These are phyloP conservation scores for Zanthoxylum bungeanum DNA, from an alignment of 345 rosid genomes.

Conservation along the genomic window DNA sequence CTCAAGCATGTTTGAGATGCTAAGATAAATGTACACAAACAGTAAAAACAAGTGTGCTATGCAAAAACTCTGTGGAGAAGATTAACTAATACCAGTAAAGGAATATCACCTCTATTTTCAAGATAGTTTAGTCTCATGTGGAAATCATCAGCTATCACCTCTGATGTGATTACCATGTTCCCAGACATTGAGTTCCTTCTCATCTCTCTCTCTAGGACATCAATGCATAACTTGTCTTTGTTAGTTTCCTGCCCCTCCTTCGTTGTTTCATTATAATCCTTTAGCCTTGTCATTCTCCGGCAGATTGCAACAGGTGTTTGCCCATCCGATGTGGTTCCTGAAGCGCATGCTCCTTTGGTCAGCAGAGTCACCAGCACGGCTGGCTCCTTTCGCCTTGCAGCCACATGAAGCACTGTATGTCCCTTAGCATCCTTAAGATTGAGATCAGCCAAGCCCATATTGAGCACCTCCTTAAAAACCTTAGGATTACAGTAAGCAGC, in stretches of 20 bases:
- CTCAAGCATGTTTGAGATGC: background rate
- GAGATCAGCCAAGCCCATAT: conserved; percentile 28
- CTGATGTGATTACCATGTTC: conserved; percentile 3
- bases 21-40: background rate
- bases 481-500: conserved; percentile 46
- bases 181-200: conserved; percentile 19
- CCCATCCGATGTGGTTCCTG: conserved; percentile 36
- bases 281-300: conserved; percentile 36
- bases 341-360: conserved; percentile 30
- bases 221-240: conserved; percentile 42
- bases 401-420: conserved; percentile 43
- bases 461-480: conserved; percentile 35
- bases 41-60: background rate
- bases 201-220: conserved; percentile 34
- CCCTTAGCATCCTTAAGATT: conserved; percentile 39
- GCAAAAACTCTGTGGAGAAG: background rate
- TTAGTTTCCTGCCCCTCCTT: conserved; percentile 32
- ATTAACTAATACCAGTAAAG: background rate
- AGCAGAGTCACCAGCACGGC: conserved; percentile 32
- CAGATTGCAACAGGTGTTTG: conserved; percentile 38
- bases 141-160: conserved; percentile 23
- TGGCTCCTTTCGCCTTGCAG: conserved; percentile 42
- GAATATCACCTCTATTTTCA: conserved; percentile 38
- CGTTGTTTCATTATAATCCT: conserved; percentile 34
- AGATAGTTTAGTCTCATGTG: conserved; percentile 36